Percentiles rank a stretch among this genome's conserved stretches.
Conservation (phyloP, 2,329 filamentous ascomycete genomes). For the Alternaria longipes region DNA sequence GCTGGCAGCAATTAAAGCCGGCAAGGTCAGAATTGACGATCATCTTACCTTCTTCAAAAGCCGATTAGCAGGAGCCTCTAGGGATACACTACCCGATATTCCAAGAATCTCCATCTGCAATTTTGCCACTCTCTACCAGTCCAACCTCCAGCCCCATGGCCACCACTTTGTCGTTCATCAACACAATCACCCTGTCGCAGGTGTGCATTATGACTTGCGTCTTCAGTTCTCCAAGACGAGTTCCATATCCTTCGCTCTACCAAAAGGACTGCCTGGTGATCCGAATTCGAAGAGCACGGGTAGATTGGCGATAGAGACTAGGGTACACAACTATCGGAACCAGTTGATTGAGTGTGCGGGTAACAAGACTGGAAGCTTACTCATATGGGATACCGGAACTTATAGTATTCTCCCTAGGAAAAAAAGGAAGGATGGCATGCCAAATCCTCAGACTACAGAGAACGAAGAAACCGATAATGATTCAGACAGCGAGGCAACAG, state of each 20-base stretch:
- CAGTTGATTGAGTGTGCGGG: constrained; percentile 57
- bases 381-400: constrained; percentile 59
- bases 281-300: constrained; percentile 51
- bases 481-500: background rate
- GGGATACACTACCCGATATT: background rate
- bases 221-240: constrained; percentile 74
- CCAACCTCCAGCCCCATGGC: constrained; percentile 57
- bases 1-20: constrained; percentile 63
- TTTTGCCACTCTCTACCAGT: constrained; percentile 59
- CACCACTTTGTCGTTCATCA: constrained; percentile 73
- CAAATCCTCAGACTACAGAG: constrained; percentile 8
- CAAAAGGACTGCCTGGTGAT: constrained; percentile 56
- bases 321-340: constrained; percentile 58
- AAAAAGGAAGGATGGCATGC: constrained; percentile 18
- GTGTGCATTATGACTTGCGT: constrained; percentile 73
- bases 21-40: constrained; percentile 57
- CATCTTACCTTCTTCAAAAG: constrained; percentile 60
- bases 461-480: background rate
- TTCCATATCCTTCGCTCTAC: constrained; percentile 66
- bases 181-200: constrained; percentile 75
- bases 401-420: constrained; percentile 50
- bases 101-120: constrained; percentile 54
- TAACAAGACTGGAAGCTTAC: constrained; percentile 54
- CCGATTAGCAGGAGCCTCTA: constrained; percentile 47
- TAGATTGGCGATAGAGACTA: constrained; percentile 57